Base-by-base conservation (phyloP, 805 yeast genomes). In the Hanseniaspora taiwanica region DNA sequence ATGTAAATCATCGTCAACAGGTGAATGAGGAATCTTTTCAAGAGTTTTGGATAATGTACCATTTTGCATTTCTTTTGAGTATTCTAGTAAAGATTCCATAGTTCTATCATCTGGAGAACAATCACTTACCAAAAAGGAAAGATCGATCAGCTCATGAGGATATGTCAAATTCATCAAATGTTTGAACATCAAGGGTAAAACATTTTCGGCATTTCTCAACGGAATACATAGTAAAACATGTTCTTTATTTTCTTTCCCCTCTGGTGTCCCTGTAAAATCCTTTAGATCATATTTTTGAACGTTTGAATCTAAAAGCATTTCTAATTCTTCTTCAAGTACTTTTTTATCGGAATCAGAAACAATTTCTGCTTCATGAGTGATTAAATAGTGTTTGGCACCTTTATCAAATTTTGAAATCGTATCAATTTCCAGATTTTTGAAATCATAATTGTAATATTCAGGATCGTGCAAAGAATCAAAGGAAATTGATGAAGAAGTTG, bases 101-200 rank as follows among this genome's bases (percentile, higher is more conserved):
- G 91, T 81, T 20, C 64, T 64, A 51, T 81, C 91, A 35, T 60
- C 71, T 27, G 66, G 69, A 1, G 86, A 74, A 52, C 91, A 81
- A 59, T 82, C 94, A 45, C 84, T 76, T 2, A 82, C 87, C 52
- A 82, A 64, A 52, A 82, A 82, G 14, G 86, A 87, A 44, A 82
- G 65, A 60, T 84, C 94, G 40, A 84, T 78, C 46, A 82, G 62
- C 19, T 72, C 69, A 55, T 85, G 95, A 41, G 82, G 85, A 55
- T 84, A 84, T 1, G 93, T 82, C 59, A 84, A 64, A 57, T 84
- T 83, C 89, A 81, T 81, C 59, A 84, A 63, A 59, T 84, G 82
- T 52, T 78, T 78, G 62, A 85, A 83, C 69, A 86, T 84, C 65
- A 83, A 65, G 10, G 91, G 86, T 45, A 84, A 61, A 17, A 81